Conservation (phyloP, 176 grass and related monocot genomes). For the Hordeum vulgare region DNA sequence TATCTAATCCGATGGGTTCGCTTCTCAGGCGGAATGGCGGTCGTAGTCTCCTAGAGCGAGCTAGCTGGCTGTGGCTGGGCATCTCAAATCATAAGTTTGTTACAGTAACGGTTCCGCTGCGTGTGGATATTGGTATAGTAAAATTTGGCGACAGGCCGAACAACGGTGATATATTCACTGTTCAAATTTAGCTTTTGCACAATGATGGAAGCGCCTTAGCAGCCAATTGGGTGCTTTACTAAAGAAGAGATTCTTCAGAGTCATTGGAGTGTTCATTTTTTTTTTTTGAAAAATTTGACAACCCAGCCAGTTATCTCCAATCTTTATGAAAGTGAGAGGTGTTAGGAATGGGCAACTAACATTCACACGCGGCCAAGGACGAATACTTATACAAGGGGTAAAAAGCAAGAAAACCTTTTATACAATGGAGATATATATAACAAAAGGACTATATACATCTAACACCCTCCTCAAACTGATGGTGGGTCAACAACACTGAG, state of each 20-base stretch:
- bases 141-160: background rate
- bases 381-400: too few relatives aligned
- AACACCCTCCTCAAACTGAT: too few relatives aligned
- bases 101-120: background rate
- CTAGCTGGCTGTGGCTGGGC: background rate
- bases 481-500: too few relatives aligned
- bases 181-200: background rate
- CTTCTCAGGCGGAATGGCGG: background rate
- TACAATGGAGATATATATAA: too few relatives aligned
- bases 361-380: too few relatives aligned
- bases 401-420: too few relatives aligned
- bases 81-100: background rate
- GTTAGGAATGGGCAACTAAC: too few relatives aligned
- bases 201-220: slow-evolving; percentile 16
- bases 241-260: slow-evolving; percentile 2
- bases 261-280: slow-evolving; percentile 3
- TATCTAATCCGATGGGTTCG: background rate
- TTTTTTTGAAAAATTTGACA: background rate
- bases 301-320: background rate
- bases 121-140: background rate
- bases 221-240: slow-evolving; percentile 11
- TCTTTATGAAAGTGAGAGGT: background rate
- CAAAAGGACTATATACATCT: too few relatives aligned
- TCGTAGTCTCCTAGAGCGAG: background rate
- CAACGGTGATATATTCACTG: slow-evolving; percentile 1